Conservation (phyloP, 495 filamentous ascomycete genomes). For the Pyrenopolyporus hunteri region DNA sequence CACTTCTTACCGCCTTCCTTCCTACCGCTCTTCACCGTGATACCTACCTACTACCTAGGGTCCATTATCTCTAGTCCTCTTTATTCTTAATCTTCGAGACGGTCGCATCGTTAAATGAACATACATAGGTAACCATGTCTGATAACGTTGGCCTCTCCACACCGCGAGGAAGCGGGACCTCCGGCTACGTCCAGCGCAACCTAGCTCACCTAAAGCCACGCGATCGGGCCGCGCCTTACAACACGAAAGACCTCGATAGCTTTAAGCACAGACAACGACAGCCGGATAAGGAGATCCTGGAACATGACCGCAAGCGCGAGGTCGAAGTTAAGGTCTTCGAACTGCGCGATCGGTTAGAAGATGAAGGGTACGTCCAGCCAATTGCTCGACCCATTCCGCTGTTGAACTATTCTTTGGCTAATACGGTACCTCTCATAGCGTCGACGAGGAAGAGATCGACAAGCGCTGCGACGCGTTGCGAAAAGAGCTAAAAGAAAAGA, state of each 20-base stretch:
- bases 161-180: constrained; percentile 92
- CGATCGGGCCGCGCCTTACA: constrained; percentile 65
- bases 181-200: constrained; percentile 96
- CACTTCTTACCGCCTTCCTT: constrained; percentile 31
- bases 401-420: neutral
- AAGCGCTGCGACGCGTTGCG: constrained; percentile 66
- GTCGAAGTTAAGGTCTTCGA: constrained; percentile 94
- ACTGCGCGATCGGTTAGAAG: constrained; percentile 85
- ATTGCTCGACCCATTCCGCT: neutral
- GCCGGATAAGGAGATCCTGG: constrained; percentile 89
- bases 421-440: constrained; percentile 54
- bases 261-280: constrained; percentile 75
- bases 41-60: constrained; percentile 1
- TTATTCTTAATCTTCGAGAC: no score
- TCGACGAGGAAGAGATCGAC: constrained; percentile 84
- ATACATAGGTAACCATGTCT: constrained; percentile 66
- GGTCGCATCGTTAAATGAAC: no score
- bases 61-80: neutral
- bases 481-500: constrained; percentile 64
- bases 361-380: constrained; percentile 69
- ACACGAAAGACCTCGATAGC: constrained; percentile 63
- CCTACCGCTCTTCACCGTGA: neutral
- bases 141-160: constrained; percentile 98
- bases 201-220: constrained; percentile 84
- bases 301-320: constrained; percentile 87